phyloP scores from a whole-genome alignment of 768 basidiomycete genomes.

The Pleurotus cornucopiae region DNA sequence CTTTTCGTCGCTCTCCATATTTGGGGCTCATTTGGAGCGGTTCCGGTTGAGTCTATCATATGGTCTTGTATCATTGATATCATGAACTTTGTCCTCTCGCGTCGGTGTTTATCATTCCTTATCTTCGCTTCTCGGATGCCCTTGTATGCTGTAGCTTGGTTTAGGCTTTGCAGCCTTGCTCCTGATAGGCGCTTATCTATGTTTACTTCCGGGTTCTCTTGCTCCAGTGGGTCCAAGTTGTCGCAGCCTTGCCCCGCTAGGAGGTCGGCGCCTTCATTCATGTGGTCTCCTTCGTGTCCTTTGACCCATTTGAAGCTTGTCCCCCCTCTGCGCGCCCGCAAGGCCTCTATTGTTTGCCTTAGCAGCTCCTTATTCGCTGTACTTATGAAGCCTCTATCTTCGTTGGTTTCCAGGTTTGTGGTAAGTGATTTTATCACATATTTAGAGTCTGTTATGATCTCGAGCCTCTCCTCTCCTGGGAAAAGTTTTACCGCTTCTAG shows the following conservation, averaged over 20 bases:
- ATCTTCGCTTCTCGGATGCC: conserved; percentile 7
- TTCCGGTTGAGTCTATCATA: neutral
- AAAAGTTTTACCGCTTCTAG: conserved; percentile 6
- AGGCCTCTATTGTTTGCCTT: neutral
- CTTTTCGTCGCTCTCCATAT: conserved; percentile 11
- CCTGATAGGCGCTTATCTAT: conserved; percentile 2
- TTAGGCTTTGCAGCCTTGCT: conserved; percentile 13
- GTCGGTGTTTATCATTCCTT: neutral
- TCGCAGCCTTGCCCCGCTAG: conserved; percentile 14
- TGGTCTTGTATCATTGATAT: conserved; percentile 6
- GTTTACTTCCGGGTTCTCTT: neutral
- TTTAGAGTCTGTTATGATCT: conserved; percentile 19
- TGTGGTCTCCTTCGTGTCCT: conserved; percentile 15
- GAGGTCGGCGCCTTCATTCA: conserved; percentile 19
- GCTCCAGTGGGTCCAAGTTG: conserved; percentile 1
- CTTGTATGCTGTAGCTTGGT: conserved; percentile 13
- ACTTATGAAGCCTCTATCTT: conserved; percentile 23
- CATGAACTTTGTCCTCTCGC: neutral
- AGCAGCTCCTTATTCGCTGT: conserved; percentile 14
- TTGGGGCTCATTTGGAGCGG: neutral
- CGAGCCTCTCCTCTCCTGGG: conserved; percentile 2
- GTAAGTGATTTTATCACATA: conserved; percentile 19
- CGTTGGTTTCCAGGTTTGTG: conserved; percentile 13
- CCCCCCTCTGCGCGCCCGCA: conserved; percentile 11
- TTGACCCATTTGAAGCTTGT: conserved; percentile 22